Conservation (phyloP, 176 grass and related monocot genomes). For the Ampelocalamus luodianensis region DNA sequence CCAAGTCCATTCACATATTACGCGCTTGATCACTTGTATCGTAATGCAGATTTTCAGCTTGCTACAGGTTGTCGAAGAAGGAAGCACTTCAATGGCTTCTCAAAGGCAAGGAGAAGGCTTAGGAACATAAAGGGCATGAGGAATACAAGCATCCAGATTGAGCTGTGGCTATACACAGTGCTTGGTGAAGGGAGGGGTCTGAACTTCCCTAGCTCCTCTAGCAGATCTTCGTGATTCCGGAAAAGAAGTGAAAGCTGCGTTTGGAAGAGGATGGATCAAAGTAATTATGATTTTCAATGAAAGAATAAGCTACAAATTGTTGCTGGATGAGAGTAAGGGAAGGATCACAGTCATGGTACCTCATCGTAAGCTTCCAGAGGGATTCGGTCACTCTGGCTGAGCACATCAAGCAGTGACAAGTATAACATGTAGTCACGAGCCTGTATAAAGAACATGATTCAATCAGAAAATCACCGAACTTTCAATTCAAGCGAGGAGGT, state of each 20-base stretch:
- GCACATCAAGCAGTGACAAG: slow-evolving; percentile 64
- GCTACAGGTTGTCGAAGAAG: slow-evolving; percentile 37
- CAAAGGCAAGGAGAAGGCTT: slow-evolving; percentile 56
- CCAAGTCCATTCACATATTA: slow-evolving; percentile 1
- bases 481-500: slow-evolving; percentile 14
- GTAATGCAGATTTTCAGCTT: background rate
- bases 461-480: slow-evolving; percentile 1
- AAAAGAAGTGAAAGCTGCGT: slow-evolving; percentile 58
- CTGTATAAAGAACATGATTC: slow-evolving; percentile 41
- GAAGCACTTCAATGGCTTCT: slow-evolving; percentile 50
- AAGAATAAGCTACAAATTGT: background rate
- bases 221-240: slow-evolving; percentile 58
- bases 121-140: slow-evolving; percentile 58
- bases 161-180: slow-evolving; percentile 38
- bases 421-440: slow-evolving; percentile 69
- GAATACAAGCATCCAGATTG: slow-evolving; percentile 63
- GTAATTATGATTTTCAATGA: slow-evolving; percentile 16
- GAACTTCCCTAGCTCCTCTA: slow-evolving; percentile 59
- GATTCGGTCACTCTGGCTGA: slow-evolving; percentile 54
- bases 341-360: slow-evolving; percentile 39
- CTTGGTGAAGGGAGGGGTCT: slow-evolving; percentile 50
- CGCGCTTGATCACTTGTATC: background rate
- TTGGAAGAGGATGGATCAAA: slow-evolving; percentile 16
- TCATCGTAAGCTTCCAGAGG: slow-evolving; percentile 64
- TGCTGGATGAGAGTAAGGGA: background rate